Percentiles rank a stretch among this genome's conserved stretches.
Conservation (phyloP, 306 rosid genomes). For the Acacia crassicarpa region DNA sequence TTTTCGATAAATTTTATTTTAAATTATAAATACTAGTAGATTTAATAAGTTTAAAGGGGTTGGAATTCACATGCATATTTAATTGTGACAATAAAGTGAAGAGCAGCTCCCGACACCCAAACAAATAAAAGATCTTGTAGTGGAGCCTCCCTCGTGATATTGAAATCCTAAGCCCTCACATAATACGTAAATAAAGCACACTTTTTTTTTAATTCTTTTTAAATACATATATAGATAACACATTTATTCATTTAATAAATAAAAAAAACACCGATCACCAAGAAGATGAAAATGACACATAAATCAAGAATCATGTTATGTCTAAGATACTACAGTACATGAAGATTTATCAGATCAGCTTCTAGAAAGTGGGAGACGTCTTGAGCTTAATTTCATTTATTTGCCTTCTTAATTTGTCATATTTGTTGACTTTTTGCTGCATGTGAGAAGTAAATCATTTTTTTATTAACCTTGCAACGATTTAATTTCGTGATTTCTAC, state of each 20-base stretch:
- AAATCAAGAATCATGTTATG: not conserved
- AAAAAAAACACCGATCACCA: not conserved
- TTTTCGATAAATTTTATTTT: too few species aligned
- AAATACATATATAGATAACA: too few species aligned
- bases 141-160: not conserved
- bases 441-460: conserved; percentile 7
- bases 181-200: not conserved
- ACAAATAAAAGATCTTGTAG: too few species aligned
- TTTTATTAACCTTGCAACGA: conserved; percentile 11
- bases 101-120: not conserved
- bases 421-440: conserved; percentile 26
- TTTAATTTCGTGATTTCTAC: too few species aligned
- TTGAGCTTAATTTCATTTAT: not conserved
- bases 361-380: not conserved
- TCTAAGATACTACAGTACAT: too few species aligned
- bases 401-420: not conserved
- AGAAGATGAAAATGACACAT: not conserved
- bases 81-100: not conserved
- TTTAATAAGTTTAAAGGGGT: not conserved
- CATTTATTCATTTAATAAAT: too few species aligned
- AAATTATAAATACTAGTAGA: too few species aligned
- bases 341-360: not conserved
- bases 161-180: not conserved
- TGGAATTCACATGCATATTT: not conserved
- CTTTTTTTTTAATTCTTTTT: too few species aligned